Evolutionary conservation across 2,329 filamentous ascomycete species (phyloP).

Genomic region (Colletotrichum sp.): DNA sequence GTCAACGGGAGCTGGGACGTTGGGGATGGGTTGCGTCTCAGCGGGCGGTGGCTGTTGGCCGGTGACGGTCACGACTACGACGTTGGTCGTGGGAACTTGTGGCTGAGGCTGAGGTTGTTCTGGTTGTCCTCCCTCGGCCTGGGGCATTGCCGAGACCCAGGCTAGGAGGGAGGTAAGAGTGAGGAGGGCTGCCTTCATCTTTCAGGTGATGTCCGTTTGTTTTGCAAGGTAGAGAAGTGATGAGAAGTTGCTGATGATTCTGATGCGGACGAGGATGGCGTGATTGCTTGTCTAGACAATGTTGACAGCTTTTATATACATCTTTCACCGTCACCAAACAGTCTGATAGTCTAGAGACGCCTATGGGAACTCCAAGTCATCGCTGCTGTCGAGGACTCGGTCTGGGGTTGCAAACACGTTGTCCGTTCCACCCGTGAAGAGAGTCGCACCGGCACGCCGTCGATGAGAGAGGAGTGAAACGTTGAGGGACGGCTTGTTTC

Average conservation of each 20-base stretch:
- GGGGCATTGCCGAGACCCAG: conserved; percentile 6
- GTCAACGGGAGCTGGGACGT: not conserved
- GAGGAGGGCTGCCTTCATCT: conserved; percentile 7
- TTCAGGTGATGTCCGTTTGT: not conserved
- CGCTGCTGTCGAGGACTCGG: not conserved
- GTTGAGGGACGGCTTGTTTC: not conserved
- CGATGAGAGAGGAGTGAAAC: not conserved
- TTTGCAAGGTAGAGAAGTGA: not conserved
- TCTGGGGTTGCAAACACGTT: not conserved
- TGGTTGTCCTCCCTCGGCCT: not conserved
- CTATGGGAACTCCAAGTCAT: not conserved
- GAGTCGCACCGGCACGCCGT: not conserved
- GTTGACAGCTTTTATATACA: conserved; percentile 3
- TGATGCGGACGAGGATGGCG: not conserved
- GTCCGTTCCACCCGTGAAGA: conserved; percentile 12
- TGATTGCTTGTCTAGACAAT: not conserved
- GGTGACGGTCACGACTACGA: conserved; percentile 5
- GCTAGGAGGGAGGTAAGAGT: not conserved
- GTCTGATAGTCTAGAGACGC: not conserved
- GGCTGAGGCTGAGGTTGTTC: not conserved
- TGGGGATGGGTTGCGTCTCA: not conserved
- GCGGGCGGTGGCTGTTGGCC: not conserved
- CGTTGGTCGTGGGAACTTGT: not conserved
- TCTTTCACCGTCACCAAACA: not conserved
- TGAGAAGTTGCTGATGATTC: not conserved